These are phyloP conservation scores for Bidens hawaiensis DNA, from an alignment of 140 eudicot genomes.

Conservation along the genomic window DNA sequence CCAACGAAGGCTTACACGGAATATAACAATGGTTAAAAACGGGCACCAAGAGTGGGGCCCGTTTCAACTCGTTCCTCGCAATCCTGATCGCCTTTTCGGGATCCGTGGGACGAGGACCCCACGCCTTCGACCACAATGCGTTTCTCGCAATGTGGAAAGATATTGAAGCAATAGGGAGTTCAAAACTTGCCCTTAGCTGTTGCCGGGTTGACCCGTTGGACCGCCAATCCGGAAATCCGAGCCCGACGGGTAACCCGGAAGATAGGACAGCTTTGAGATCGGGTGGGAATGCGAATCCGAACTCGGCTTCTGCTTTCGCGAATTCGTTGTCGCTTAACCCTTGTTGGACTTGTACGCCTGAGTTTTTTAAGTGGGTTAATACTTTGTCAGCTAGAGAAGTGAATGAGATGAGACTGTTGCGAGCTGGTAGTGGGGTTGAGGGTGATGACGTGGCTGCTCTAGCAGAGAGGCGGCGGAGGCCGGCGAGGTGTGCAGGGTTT, in stretches of 20 bases:
- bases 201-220: slow-evolving; percentile 51
- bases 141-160: slow-evolving; percentile 77
- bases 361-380: slow-evolving; percentile 51
- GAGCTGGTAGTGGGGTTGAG: slow-evolving; percentile 65
- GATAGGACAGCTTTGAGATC: slow-evolving; percentile 80
- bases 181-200: slow-evolving; percentile 60
- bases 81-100: slow-evolving; percentile 77
- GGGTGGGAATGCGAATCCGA: slow-evolving; percentile 87
- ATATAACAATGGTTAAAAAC: slow-evolving; percentile 79
- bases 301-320: slow-evolving; percentile 85
- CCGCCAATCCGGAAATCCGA: slow-evolving; percentile 94
- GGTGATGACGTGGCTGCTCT: slow-evolving; percentile 78
- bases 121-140: slow-evolving; percentile 67
- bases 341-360: slow-evolving; percentile 48
- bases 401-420: slow-evolving; percentile 78
- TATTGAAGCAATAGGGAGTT: slow-evolving; percentile 80
- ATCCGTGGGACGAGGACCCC: slow-evolving; percentile 75
- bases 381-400: slow-evolving; percentile 70
- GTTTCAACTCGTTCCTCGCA: slow-evolving; percentile 60
- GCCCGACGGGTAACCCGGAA: slow-evolving; percentile 73
- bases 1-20: slow-evolving; percentile 75
- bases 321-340: slow-evolving; percentile 72
- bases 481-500: slow-evolving; percentile 86
- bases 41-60: slow-evolving; percentile 78
- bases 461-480: slow-evolving; percentile 97